Base-by-base conservation (phyloP, 208 protist genomes). In the Trichomonas vaginalis region DNA sequence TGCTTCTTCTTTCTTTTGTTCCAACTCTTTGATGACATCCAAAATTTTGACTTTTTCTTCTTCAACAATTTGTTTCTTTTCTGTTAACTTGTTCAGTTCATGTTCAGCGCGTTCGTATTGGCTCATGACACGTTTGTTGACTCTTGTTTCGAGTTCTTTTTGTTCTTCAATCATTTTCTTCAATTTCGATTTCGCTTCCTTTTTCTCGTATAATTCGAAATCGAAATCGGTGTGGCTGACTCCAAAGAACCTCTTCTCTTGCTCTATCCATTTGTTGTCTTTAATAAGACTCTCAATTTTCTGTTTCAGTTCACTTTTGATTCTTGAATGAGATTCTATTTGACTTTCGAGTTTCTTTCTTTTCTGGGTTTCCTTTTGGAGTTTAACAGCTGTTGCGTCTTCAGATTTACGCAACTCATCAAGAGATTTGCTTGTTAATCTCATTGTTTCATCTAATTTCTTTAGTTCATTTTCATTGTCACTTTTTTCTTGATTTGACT, bases 1-100 rank as follows among this genome's bases (percentile, higher is more conserved):
- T 27, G 98, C 97, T 96, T 98, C 97, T 97, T 98, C 99, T 97
- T 99, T 99, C 96, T 99, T 99, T 15, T 97, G 97, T 96, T 99
- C 99, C 35, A 99, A 98, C 96, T 99, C 98, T 17, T 96, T 96
- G 88, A 99, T 99, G 61, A 98, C 98, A 23, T 96, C 40, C 48
- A 97, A 80, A 82, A 98, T 98, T 96, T 98, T 97, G 4, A 45
- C 97, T 97, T 99, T 99, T 96, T 99, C 99, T 61, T 98, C 98
- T 92, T 98, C 97, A 23, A 98, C 97, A 37, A 97, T 98, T 12
- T 96, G 96, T 96, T 98, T 98, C 97, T 99, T 99, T 49, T 98
- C 96, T 35, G 98, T 97, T 1, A 99, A 97, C 56, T 99, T 98
- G 80, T 98, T 96, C 97, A 99, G 99, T 96, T 99, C 99, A 95